A percentile compares a stretch with the other conserved stretches of the same genome.
Evolutionary conservation across 257 asterid genomes (phyloP).

Genomic region (Fraxinus quadrangulata): DNA sequence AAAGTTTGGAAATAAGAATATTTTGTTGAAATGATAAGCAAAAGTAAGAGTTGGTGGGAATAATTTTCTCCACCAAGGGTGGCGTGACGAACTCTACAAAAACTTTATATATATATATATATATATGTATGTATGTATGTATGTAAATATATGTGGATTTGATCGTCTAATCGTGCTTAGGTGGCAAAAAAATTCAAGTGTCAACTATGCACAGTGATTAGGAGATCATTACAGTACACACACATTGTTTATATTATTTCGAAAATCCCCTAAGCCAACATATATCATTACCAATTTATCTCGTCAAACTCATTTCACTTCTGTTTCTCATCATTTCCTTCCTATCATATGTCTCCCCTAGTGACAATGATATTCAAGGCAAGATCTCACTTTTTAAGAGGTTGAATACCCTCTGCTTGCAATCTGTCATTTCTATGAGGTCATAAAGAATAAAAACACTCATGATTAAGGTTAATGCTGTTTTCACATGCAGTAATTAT

Average conservation of each 20-base stretch:
- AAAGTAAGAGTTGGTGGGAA: not conserved
- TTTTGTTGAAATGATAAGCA: not conserved
- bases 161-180: no score
- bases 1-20: not conserved
- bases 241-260: no score
- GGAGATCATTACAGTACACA: no score
- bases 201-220: no score
- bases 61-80: not conserved
- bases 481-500: conserved; percentile 30
- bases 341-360: no score
- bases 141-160: no score
- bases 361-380: not conserved
- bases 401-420: not conserved
- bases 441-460: conserved; percentile 11
- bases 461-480: conserved; percentile 23
- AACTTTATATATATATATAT: not conserved
- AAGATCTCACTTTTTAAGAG: not conserved
- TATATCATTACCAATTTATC: no score
- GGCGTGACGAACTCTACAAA: not conserved
- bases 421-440: not conserved
- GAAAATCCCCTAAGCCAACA: no score
- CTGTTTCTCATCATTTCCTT: no score
- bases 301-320: no score
- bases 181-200: no score
- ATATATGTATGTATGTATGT: no score